Percentiles rank a stretch among this genome's conserved stretches.
These are phyloP conservation scores for Fusarium stilboides DNA, from an alignment of 2,329 filamentous ascomycete genomes.

Conservation along the genomic window DNA sequence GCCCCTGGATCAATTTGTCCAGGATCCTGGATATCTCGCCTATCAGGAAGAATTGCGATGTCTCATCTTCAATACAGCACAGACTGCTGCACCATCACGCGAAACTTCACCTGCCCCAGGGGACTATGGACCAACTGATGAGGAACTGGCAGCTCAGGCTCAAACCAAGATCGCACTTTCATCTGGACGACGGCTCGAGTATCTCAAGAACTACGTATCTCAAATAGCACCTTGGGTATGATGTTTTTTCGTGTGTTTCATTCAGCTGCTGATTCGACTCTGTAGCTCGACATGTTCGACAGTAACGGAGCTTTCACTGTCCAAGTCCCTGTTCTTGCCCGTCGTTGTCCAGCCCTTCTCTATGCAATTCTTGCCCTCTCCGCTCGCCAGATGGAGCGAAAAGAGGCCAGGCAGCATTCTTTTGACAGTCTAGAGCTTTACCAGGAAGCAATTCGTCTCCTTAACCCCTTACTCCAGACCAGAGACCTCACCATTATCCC, in stretches of 20 bases:
- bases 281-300: constrained; percentile 71
- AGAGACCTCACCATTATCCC: constrained; percentile 55
- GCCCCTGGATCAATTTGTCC: constrained; percentile 55
- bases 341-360: constrained; percentile 61
- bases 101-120: constrained; percentile 55
- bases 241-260: background rate
- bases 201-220: constrained; percentile 66
- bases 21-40: constrained; percentile 60
- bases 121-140: constrained; percentile 36
- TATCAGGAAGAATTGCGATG: constrained; percentile 63
- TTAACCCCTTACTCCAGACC: constrained; percentile 55
- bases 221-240: constrained; percentile 67
- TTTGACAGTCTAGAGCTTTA: constrained; percentile 70
- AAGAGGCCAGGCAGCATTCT: constrained; percentile 59
- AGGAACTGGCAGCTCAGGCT: constrained; percentile 41
- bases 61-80: constrained; percentile 63
- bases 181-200: constrained; percentile 55
- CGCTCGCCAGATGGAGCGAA: constrained; percentile 68
- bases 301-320: constrained; percentile 67
- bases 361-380: constrained; percentile 70
- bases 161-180: constrained; percentile 51
- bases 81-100: constrained; percentile 60
- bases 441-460: constrained; percentile 66
- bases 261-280: constrained; percentile 4
- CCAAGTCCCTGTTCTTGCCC: constrained; percentile 65